Evolutionary conservation across 1,139 yeast genomes (phyloP), one percentile per base, ranked within the genome.

Genomic region (Kluyveromyces sp.): DNA sequence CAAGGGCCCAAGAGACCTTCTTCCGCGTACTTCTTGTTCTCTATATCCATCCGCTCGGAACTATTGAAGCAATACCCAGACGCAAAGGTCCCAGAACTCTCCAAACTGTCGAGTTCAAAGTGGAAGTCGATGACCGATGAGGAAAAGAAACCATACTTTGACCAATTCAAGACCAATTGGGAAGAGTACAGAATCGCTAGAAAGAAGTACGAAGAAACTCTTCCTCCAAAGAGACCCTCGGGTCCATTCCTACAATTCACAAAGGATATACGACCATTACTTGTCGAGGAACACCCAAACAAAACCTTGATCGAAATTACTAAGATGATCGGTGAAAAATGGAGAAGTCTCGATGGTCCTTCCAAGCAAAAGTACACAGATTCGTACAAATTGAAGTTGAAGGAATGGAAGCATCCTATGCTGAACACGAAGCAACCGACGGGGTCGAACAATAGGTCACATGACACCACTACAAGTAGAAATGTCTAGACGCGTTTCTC

Each of bases 1-100:
- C 64, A 60, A 51, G 68, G 68, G 25, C 68, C 68, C 36, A 64
- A 64, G 43, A 59, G 68, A 53, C 68, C 68, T 34, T 62, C 67
- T 29, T 63, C 67, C 28, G 68, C 68, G 3, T 64, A 64, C 47
- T 64, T 64, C 52, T 48, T 64, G 42, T 64, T 61, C 46, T 63
- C 66, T 8, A 63, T 63, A 62, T 58, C 63, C 4, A 63, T 60
- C 31, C 60, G 67, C 53, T 55, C 57, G 39, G 60, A 56, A 38
- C 47, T 64, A 28, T 46, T 62, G 37, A 56, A 59, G 45, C 59
- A 62, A 43, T 57, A 57, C 43, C 67, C 67, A 2, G 64, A 59
- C 41, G 65, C 66, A 38, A 62, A 61, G 47, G 68, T 64, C 5
- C 68, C 68, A 5, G 67, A 64, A 45, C 41, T 64, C 43, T 61